Conservation (phyloP, 75 land plant genomes). For the Larix kaempferi region DNA sequence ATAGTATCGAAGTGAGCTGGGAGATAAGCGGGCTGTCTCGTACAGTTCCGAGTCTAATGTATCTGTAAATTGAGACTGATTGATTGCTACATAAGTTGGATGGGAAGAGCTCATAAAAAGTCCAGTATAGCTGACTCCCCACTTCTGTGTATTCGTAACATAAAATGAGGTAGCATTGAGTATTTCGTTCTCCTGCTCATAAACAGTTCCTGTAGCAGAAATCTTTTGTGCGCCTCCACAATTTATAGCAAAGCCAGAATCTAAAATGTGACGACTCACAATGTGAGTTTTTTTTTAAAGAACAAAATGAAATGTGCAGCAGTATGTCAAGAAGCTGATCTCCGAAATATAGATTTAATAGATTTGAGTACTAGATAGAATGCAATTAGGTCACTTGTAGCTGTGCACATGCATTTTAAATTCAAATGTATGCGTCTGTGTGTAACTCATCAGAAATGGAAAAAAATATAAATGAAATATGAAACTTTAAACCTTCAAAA, state of each 20-base stretch:
- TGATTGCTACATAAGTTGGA: not conserved
- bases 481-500: too few species aligned
- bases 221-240: slow-evolving; percentile 33
- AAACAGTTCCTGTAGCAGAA: slow-evolving; percentile 10
- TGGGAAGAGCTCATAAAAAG: slow-evolving; percentile 1
- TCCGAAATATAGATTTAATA: too few species aligned
- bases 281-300: not conserved
- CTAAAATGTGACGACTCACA: slow-evolving; percentile 8
- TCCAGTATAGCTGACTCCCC: slow-evolving; percentile 28
- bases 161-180: slow-evolving; percentile 22
- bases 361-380: too few species aligned
- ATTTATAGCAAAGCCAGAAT: slow-evolving; percentile 32
- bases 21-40: slow-evolving; percentile 28
- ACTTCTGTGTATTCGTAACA: slow-evolving; percentile 14
- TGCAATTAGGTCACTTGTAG: not conserved
- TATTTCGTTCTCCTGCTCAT: slow-evolving; percentile 21
- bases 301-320: too few species aligned
- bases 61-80: slow-evolving; percentile 11
- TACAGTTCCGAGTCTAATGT: slow-evolving; percentile 20
- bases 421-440: too few species aligned
- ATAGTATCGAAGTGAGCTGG: slow-evolving; percentile 46
- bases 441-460: too few species aligned
- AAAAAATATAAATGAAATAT: too few species aligned
- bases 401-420: too few species aligned
- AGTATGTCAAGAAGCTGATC: too few species aligned